Conservation (phyloP, 106 monocot species). For the Triglochin maritima region DNA sequence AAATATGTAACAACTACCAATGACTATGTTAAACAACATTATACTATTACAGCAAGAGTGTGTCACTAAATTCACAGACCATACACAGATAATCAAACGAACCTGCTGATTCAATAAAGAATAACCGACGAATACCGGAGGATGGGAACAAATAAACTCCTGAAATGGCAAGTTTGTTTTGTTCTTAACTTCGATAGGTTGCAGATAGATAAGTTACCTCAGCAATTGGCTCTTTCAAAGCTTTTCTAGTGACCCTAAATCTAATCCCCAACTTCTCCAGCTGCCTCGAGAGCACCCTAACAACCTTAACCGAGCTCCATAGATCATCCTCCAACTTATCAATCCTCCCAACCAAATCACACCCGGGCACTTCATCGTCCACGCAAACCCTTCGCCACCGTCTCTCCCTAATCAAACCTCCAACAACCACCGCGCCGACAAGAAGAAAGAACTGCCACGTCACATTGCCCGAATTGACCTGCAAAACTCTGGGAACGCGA, state of each 20-base stretch:
- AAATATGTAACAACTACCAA: no score
- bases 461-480: conserved; percentile 20
- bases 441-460: conserved; percentile 46
- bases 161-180: neutral
- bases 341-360: conserved; percentile 54
- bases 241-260: conserved; percentile 75
- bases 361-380: conserved; percentile 14
- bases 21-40: no score
- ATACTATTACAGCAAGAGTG: no score
- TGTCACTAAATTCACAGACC: no score
- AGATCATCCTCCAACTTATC: conserved; percentile 79
- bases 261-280: conserved; percentile 92
- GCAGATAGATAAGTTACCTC: conserved; percentile 34
- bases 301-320: conserved; percentile 49
- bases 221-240: conserved; percentile 80
- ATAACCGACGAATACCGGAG: neutral
- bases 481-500: conserved; percentile 22
- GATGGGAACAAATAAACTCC: neutral
- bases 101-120: no score
- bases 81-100: no score
- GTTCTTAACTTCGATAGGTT: no score
- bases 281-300: conserved; percentile 57
- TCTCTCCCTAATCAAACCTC: conserved; percentile 53
- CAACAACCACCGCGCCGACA: conserved; percentile 45
- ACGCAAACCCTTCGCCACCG: conserved; percentile 53